Percentiles rank a stretch among this genome's conserved stretches.
phyloP scores from a whole-genome alignment of 2,329 filamentous ascomycete genomes.

The Aspergillus sp. region DNA sequence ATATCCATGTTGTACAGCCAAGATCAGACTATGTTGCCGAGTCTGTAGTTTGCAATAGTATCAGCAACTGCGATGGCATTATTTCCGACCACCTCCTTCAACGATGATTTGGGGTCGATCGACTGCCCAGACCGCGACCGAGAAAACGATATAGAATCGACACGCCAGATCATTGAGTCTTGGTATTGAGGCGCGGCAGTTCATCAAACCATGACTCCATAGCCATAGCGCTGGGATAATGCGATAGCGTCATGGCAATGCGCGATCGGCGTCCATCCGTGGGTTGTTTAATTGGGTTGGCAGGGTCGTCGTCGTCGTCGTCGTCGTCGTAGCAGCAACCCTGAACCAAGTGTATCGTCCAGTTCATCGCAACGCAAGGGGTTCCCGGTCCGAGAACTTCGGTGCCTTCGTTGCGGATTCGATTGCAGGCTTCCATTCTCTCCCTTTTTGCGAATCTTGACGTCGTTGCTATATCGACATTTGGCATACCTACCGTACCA shows the following conservation, averaged over 20 bases:
- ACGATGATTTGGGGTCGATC: not conserved
- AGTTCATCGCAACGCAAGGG: slow-evolving; percentile 7
- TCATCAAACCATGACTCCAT: not conserved
- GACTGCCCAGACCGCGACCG: not conserved
- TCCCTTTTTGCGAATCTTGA: not conserved
- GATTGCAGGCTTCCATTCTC: slow-evolving; percentile 12
- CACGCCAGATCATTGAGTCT: not conserved
- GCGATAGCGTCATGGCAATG: slow-evolving; percentile 16
- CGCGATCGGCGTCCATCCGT: not conserved
- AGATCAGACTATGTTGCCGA: slow-evolving; percentile 16
- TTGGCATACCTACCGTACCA: too few species aligned
- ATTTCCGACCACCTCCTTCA: not conserved
- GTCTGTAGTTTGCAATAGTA: slow-evolving; percentile 10
- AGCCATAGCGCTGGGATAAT: not conserved
- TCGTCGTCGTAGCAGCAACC: not conserved
- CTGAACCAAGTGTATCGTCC: not conserved
- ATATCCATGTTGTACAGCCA: slow-evolving; percentile 14
- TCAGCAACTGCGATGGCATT: not conserved
- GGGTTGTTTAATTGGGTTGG: not conserved
- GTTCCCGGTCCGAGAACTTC: slow-evolving; percentile 4
- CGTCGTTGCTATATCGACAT: not conserved
- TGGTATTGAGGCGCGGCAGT: not conserved
- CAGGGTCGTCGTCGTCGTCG: not conserved
- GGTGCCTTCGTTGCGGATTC: slow-evolving; percentile 10
- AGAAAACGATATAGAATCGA: not conserved